These are phyloP conservation scores for Tulasnella sp. DNA, from an alignment of 768 basidiomycete genomes.

Conservation along the genomic window DNA sequence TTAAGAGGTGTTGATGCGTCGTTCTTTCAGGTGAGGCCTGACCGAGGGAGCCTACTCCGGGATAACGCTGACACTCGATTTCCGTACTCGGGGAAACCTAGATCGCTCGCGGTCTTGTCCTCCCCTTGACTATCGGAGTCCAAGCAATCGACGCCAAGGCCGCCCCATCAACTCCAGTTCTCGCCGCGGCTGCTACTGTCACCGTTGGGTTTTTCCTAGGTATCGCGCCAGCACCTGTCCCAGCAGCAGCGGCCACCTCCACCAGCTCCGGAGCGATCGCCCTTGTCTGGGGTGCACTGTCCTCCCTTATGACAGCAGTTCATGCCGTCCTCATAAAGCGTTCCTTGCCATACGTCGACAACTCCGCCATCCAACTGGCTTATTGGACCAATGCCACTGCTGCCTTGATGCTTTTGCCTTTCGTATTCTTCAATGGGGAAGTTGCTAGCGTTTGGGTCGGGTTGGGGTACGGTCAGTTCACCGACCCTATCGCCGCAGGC, in stretches of 20 bases:
- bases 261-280: slow-evolving; percentile 39
- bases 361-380: slow-evolving; percentile 67
- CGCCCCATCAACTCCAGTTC: slow-evolving; percentile 50
- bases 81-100: slow-evolving; percentile 34
- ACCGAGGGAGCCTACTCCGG: background rate
- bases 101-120: slow-evolving; percentile 80
- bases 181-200: slow-evolving; percentile 59
- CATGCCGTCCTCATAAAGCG: slow-evolving; percentile 72
- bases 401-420: slow-evolving; percentile 59
- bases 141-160: slow-evolving; percentile 57
- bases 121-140: slow-evolving; percentile 75
- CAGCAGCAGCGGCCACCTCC: slow-evolving; percentile 42
- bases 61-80: background rate
- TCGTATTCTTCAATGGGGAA: slow-evolving; percentile 58
- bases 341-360: slow-evolving; percentile 62
- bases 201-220: slow-evolving; percentile 75
- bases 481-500: background rate
- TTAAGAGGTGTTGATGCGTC: slow-evolving; percentile 73
- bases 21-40: slow-evolving; percentile 62
- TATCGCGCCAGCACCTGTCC: slow-evolving; percentile 44
- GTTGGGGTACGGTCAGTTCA: slow-evolving; percentile 28
- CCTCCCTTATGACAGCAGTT: slow-evolving; percentile 69
- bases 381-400: slow-evolving; percentile 77
- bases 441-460: slow-evolving; percentile 34
- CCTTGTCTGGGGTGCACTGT: slow-evolving; percentile 64